phyloP scores from a whole-genome alignment of 495 filamentous ascomycete species.

The Tuber aestivum region DNA sequence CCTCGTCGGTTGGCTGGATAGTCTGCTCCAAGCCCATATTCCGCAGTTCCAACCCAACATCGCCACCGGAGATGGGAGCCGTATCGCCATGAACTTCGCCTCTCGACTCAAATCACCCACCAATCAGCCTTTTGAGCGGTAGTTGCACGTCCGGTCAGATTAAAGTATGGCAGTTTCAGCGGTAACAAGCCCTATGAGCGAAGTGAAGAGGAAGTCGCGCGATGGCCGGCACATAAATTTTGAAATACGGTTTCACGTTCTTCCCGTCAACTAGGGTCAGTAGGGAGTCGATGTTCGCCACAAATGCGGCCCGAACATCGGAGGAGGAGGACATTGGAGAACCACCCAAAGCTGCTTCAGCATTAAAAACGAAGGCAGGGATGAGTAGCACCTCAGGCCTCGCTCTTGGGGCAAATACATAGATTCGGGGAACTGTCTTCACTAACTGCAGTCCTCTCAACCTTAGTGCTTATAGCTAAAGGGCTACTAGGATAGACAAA shows the following conservation, averaged over 20 bases:
- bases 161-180: slow-evolving; percentile 9
- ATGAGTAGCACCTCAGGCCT: background rate
- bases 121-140: slow-evolving; percentile 2
- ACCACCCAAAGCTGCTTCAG: background rate
- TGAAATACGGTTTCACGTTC: slow-evolving; percentile 15
- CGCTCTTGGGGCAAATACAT: background rate
- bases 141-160: background rate
- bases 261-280: slow-evolving; percentile 15
- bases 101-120: slow-evolving; percentile 11
- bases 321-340: background rate
- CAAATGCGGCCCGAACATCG: slow-evolving; percentile 14
- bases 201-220: slow-evolving; percentile 8
- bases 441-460: background rate
- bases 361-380: background rate
- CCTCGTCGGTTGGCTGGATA: background rate
- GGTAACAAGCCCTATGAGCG: slow-evolving; percentile 15
- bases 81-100: slow-evolving; percentile 10
- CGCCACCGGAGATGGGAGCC: slow-evolving; percentile 2
- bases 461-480: background rate
- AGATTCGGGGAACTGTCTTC: background rate
- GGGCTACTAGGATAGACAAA: too few relatives aligned
- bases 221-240: slow-evolving; percentile 11
- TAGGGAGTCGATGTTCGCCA: slow-evolving; percentile 12
- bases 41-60: slow-evolving; percentile 8
- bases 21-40: slow-evolving; percentile 8